Evolutionary conservation across 805 yeast species (phyloP).

Genomic region (Metschnikowia cerradonensis): DNA sequence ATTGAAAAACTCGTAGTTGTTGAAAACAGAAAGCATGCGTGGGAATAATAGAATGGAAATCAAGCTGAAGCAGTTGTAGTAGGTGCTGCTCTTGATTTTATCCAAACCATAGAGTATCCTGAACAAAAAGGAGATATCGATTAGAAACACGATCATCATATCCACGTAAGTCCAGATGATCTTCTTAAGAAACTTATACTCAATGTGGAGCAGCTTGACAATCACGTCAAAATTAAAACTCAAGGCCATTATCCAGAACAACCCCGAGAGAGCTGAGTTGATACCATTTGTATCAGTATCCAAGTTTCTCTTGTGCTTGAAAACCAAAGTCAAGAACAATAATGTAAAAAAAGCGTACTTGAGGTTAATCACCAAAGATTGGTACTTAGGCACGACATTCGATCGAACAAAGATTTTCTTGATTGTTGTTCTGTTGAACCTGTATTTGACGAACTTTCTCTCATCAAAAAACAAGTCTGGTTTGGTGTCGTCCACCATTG

Average conservation of each 20-base stretch:
- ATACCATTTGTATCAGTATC: neutral
- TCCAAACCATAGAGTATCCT: slow-evolving; percentile 17
- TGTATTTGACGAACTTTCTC: slow-evolving; percentile 27
- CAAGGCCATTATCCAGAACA: slow-evolving; percentile 43
- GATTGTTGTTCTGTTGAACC: slow-evolving; percentile 30
- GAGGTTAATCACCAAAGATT: slow-evolving; percentile 36
- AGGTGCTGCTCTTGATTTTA: slow-evolving; percentile 14
- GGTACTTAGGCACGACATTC: slow-evolving; percentile 38
- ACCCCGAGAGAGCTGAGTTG: slow-evolving; percentile 23
- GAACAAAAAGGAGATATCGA: slow-evolving; percentile 31
- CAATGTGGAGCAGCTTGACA: slow-evolving; percentile 41
- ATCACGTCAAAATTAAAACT: slow-evolving; percentile 48
- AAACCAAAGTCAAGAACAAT: slow-evolving; percentile 28
- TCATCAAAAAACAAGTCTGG: slow-evolving; percentile 6
- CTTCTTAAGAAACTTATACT: slow-evolving; percentile 42
- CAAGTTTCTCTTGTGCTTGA: slow-evolving; percentile 19
- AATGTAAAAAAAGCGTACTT: slow-evolving; percentile 29
- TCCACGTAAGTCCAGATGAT: slow-evolving; percentile 55
- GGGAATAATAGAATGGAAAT: slow-evolving; percentile 50
- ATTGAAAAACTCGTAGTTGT: slow-evolving; percentile 49
- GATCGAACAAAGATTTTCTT: slow-evolving; percentile 28
- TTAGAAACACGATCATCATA: slow-evolving; percentile 35
- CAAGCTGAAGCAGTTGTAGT: slow-evolving; percentile 33
- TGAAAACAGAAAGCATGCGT: slow-evolving; percentile 46
- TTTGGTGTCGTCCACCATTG: slow-evolving; percentile 2